Percentiles rank a stretch among this genome's conserved stretches.
Evolutionary conservation across 2,329 filamentous ascomycete species (phyloP).

Genomic region (Aspergillus texensis): DNA sequence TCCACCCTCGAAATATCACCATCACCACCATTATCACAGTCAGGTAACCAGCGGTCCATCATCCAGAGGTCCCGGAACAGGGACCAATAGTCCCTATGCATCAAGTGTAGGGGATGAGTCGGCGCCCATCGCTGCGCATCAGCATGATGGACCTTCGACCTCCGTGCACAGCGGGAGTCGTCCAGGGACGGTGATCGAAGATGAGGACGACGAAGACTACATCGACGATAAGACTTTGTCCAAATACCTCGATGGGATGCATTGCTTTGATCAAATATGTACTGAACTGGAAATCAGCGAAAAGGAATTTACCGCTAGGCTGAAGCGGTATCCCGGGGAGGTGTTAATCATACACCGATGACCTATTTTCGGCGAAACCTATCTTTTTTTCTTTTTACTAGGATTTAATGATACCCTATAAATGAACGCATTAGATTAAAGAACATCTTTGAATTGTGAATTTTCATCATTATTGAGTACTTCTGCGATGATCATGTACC

Average conservation of each 20-base stretch:
- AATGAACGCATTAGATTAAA: background rate
- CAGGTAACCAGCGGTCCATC: constrained; percentile 28
- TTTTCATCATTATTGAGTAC: background rate
- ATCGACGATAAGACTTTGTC: constrained; percentile 41
- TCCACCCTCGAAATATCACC: constrained; percentile 26
- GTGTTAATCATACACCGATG: constrained; percentile 52
- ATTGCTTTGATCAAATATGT: constrained; percentile 55
- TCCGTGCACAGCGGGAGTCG: constrained; percentile 34
- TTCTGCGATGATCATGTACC: background rate
- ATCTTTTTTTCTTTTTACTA: background rate
- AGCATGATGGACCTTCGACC: constrained; percentile 18
- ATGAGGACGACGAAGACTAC: constrained; percentile 36
- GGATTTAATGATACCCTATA: constrained; percentile 16
- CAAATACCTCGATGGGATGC: constrained; percentile 51
- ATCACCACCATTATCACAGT: constrained; percentile 15
- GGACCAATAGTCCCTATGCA: constrained; percentile 34
- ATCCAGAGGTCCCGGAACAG: constrained; percentile 33
- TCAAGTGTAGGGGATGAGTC: constrained; percentile 25
- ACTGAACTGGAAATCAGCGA: constrained; percentile 53
- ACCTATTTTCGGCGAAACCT: constrained; percentile 12
- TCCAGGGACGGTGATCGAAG: constrained; percentile 21
- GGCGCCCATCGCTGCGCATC: constrained; percentile 19
- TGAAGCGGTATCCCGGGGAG: constrained; percentile 48
- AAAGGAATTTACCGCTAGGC: constrained; percentile 45
- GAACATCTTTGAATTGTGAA: background rate